These are phyloP conservation scores for Eucalyptus pauciflora DNA, from an alignment of 345 rosid genomes.

Conservation along the genomic window DNA sequence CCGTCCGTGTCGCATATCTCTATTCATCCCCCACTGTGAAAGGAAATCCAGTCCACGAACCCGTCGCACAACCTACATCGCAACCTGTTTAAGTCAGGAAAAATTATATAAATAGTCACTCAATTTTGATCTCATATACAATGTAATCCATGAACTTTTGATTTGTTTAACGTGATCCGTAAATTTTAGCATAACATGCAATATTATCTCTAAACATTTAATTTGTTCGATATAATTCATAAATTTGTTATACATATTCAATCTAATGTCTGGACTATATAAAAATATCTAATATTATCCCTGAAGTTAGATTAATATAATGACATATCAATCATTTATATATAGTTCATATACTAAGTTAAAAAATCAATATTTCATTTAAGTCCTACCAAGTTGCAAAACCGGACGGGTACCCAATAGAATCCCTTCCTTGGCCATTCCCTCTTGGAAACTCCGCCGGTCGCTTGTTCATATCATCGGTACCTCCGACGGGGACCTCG, in stretches of 20 bases:
- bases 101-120: too few relatives aligned
- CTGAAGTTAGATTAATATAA: rapidly evolving
- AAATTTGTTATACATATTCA: not conserved
- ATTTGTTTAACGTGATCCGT: rapidly evolving
- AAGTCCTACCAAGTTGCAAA: not conserved
- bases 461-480: not conserved
- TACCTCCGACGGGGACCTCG: not conserved
- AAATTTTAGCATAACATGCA: rapidly evolving
- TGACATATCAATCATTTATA: not conserved
- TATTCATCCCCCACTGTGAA: too few relatives aligned
- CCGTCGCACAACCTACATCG: too few relatives aligned
- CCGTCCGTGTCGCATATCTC: not conserved
- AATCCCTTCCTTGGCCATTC: not conserved
- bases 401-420: not conserved
- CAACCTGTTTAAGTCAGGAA: too few relatives aligned
- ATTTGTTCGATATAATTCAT: too few relatives aligned
- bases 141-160: rapidly evolving
- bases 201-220: too few relatives aligned
- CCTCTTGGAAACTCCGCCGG: not conserved
- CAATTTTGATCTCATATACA: too few relatives aligned
- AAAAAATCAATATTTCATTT: too few relatives aligned
- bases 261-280: rapidly evolving
- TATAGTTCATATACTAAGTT: too few relatives aligned
- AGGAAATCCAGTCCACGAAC: too few relatives aligned
- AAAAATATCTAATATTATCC: too few relatives aligned